Conservation (phyloP, 1,139 yeast species). For the Suhomyces panamericanus region DNA sequence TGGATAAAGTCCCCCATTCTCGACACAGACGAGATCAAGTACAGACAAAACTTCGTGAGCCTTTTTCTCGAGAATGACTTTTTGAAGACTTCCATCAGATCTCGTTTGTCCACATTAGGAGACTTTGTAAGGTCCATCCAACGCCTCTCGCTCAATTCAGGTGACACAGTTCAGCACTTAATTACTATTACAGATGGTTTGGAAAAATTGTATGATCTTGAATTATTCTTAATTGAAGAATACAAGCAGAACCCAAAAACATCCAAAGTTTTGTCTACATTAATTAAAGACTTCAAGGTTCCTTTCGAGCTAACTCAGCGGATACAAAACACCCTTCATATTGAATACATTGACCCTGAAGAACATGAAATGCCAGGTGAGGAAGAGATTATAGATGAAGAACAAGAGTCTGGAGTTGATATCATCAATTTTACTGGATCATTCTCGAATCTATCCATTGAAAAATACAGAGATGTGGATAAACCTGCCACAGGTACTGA, state of each 20-base stretch:
- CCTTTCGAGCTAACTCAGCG: slow-evolving; percentile 31
- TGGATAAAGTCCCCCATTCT: slow-evolving; percentile 86
- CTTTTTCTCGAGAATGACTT: slow-evolving; percentile 46
- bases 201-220: slow-evolving; percentile 26
- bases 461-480: slow-evolving; percentile 19
- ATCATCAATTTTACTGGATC: slow-evolving; percentile 14
- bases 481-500: slow-evolving; percentile 1
- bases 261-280: slow-evolving; percentile 14
- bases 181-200: slow-evolving; percentile 37
- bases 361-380: not conserved
- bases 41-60: slow-evolving; percentile 64
- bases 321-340: slow-evolving; percentile 30
- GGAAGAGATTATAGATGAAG: not conserved
- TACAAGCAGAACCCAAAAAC: slow-evolving; percentile 14
- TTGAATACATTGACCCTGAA: slow-evolving; percentile 14
- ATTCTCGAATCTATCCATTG: slow-evolving; percentile 22
- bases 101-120: slow-evolving; percentile 30
- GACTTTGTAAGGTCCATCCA: slow-evolving; percentile 44
- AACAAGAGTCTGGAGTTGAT: not conserved
- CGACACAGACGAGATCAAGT: slow-evolving; percentile 51
- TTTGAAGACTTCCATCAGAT: slow-evolving; percentile 32
- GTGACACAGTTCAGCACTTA: slow-evolving; percentile 35
- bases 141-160: slow-evolving; percentile 37
- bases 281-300: slow-evolving; percentile 28
- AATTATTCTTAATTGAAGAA: slow-evolving; percentile 22